Conservation (phyloP, 495 filamentous ascomycete species). For the Penicillium egyptiacum region DNA sequence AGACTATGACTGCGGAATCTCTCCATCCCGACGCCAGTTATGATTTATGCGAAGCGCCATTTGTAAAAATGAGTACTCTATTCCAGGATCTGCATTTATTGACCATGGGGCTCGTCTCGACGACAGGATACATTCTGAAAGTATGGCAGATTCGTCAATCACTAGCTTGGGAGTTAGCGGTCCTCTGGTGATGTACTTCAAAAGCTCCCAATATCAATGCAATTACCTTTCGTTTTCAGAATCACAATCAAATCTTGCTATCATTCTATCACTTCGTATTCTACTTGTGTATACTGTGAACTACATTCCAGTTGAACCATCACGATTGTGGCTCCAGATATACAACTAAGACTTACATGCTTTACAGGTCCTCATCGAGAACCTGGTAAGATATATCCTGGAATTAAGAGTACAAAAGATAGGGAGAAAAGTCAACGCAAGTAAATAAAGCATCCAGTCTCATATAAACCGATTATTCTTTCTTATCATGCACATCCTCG, state of each 20-base stretch:
- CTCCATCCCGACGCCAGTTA: not conserved
- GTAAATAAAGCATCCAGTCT: not conserved
- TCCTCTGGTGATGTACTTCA: not conserved
- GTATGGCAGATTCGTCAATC: not conserved
- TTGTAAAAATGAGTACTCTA: not conserved
- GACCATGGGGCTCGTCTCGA: too few species aligned
- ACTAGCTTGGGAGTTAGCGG: not conserved
- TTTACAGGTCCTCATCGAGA: not conserved
- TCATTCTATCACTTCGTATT: not conserved
- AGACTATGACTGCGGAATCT: not conserved
- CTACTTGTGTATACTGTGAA: not conserved
- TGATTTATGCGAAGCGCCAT: not conserved
- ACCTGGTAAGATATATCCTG: not conserved
- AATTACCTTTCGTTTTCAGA: not conserved
- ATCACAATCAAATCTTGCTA: not conserved
- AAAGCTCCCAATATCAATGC: not conserved
- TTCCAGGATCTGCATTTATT: not conserved
- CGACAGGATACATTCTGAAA: not conserved
- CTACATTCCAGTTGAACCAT: not conserved
- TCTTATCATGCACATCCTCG: constrained; percentile 23
- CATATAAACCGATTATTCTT: constrained; percentile 15
- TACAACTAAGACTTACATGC: not conserved
- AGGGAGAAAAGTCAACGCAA: not conserved
- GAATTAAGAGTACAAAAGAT: not conserved
- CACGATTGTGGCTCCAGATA: not conserved